These are phyloP conservation scores for Vittaforma corneae DNA, from an alignment of 371 early-diverging fungal genomes.

Conservation along the genomic window DNA sequence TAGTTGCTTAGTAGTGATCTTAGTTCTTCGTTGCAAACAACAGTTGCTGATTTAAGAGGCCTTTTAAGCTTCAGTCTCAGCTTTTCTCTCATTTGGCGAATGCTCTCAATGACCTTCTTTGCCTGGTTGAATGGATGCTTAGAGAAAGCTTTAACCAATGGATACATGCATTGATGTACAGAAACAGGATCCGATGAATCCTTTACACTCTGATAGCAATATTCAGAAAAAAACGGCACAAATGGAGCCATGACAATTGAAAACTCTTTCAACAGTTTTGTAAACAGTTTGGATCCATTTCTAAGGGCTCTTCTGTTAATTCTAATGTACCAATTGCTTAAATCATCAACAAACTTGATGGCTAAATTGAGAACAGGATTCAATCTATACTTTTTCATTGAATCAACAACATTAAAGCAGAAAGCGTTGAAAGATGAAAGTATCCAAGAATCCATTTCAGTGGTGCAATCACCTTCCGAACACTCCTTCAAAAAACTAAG, in stretches of 20 bases:
- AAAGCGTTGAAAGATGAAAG: slow-evolving; percentile 41
- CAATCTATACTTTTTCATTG: slow-evolving; percentile 66
- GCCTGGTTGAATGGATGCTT: slow-evolving; percentile 47
- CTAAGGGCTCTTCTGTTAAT: slow-evolving; percentile 93
- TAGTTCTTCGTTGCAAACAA: slow-evolving; percentile 73
- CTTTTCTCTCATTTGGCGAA: slow-evolving; percentile 82
- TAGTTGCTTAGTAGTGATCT: slow-evolving; percentile 72
- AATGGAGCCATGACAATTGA: slow-evolving; percentile 90
- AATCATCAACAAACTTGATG: slow-evolving; percentile 75
- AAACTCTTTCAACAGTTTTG: slow-evolving; percentile 78
- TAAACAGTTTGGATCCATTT: slow-evolving; percentile 76
- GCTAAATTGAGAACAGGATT: slow-evolving; percentile 85
- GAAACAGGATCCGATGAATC: slow-evolving; percentile 51
- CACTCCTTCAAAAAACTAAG: slow-evolving; percentile 86
- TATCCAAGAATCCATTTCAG: slow-evolving; percentile 54
- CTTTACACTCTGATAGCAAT: slow-evolving; percentile 78
- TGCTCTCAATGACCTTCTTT: slow-evolving; percentile 79
- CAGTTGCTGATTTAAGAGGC: slow-evolving; percentile 78
- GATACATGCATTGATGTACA: slow-evolving; percentile 56
- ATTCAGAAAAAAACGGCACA: slow-evolving; percentile 92
- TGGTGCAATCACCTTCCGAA: not conserved
- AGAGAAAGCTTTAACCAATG: not conserved
- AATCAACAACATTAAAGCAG: slow-evolving; percentile 17
- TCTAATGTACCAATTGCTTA: slow-evolving; percentile 98
- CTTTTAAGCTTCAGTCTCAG: slow-evolving; percentile 84